A percentile compares a stretch with the other conserved stretches of the same genome.
phyloP scores from a whole-genome alignment of 495 filamentous ascomycete species.

The Podospora anserina region DNA sequence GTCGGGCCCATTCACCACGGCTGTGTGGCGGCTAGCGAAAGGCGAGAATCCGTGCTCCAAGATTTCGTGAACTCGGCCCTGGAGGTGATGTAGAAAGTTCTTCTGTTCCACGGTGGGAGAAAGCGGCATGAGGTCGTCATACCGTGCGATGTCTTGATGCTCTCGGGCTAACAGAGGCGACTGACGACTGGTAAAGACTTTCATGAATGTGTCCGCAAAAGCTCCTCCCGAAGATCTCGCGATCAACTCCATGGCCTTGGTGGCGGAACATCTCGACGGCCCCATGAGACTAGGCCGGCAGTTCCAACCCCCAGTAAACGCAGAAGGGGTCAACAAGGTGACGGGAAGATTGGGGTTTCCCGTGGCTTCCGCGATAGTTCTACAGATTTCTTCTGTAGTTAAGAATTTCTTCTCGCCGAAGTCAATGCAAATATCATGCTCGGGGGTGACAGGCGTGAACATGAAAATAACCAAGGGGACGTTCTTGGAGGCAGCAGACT shows the following conservation, averaged over 20 bases:
- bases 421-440: conserved; percentile 38
- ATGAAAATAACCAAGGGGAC: conserved; percentile 33
- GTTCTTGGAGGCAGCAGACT: conserved; percentile 11
- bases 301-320: conserved; percentile 30
- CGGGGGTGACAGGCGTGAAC: conserved; percentile 33
- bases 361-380: conserved; percentile 23
- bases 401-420: conserved; percentile 13
- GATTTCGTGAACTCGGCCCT: conserved; percentile 24
- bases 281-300: conserved; percentile 25
- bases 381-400: conserved; percentile 16
- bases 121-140: conserved; percentile 28
- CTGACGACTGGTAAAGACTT: conserved; percentile 19
- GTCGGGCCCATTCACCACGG: conserved; percentile 5
- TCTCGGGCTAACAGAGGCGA: conserved; percentile 28
- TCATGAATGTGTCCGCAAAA: conserved; percentile 25
- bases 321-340: conserved; percentile 24
- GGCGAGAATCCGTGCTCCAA: conserved; percentile 21
- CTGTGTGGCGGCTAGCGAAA: conserved; percentile 13
- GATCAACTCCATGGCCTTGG: conserved; percentile 15
- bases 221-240: conserved; percentile 25
- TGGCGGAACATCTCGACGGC: not conserved
- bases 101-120: conserved; percentile 19
- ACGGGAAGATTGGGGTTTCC: conserved; percentile 17
- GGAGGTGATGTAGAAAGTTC: conserved; percentile 19
- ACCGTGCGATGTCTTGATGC: conserved; percentile 19